These are phyloP conservation scores for Leccinum variabile DNA, from an alignment of 1,284 basidiomycete species.

Conservation along the genomic window DNA sequence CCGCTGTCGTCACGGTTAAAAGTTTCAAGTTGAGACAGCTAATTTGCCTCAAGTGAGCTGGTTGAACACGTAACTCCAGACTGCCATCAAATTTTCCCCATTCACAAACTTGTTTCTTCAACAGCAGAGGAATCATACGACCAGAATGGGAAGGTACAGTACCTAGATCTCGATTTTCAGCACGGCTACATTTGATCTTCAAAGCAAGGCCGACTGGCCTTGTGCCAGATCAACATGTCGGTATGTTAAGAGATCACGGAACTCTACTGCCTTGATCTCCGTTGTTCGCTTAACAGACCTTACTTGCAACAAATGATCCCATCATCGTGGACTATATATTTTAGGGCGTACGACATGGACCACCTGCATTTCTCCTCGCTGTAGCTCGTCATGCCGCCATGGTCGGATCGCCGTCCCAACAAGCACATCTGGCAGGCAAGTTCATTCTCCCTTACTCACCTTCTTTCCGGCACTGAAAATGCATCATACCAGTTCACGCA, in stretches of 20 bases:
- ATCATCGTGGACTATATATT: not conserved
- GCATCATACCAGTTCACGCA: not conserved
- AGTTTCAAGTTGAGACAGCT: not conserved
- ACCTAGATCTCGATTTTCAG: not conserved
- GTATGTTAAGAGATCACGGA: not conserved
- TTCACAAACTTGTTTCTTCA: not conserved
- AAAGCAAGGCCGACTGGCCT: not conserved
- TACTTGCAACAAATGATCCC: not conserved
- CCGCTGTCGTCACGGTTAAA: not conserved
- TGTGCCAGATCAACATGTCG: not conserved
- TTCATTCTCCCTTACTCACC: not conserved
- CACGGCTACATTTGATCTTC: not conserved
- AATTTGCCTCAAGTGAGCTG: not conserved
- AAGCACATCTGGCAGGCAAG: constrained; percentile 10
- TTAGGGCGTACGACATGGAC: not conserved
- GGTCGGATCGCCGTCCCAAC: not conserved
- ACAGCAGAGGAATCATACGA: not conserved
- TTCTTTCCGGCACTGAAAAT: not conserved
- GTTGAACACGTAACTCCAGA: not conserved
- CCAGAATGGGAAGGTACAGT: not conserved
- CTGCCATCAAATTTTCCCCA: not conserved
- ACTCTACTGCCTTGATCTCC: not conserved
- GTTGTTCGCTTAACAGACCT: not conserved
- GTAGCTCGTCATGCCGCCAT: constrained; percentile 10
- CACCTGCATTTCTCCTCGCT: not conserved